These are phyloP conservation scores for Pythium phragmitis DNA, from an alignment of 352 stramenopile species.

Conservation along the genomic window DNA sequence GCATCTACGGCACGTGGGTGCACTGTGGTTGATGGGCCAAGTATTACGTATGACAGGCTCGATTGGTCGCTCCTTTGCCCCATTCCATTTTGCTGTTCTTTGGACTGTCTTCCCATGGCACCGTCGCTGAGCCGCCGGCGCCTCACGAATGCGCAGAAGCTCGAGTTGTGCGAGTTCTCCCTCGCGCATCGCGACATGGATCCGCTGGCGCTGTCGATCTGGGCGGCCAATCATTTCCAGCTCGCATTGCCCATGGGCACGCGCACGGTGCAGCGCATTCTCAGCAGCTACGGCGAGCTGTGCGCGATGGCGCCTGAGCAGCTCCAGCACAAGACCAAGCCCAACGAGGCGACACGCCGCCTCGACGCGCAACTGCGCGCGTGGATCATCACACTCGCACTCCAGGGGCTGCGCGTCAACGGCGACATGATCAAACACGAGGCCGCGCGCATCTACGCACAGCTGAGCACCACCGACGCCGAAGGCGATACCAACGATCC, in stretches of 20 bases:
- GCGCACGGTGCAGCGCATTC: neutral
- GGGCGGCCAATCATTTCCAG: conserved; percentile 5
- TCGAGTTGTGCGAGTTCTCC: conserved; percentile 13
- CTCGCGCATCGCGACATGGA: neutral
- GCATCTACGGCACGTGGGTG: neutral
- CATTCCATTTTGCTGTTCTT: neutral
- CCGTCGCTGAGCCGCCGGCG: neutral
- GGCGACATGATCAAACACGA: conserved; percentile 6
- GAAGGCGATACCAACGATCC: too few relatives aligned
- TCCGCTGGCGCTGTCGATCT: neutral
- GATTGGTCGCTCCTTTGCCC: too few relatives aligned
- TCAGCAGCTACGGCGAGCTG: conserved; percentile 7
- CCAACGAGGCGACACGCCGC: neutral
- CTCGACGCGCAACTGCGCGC: conserved; percentile 1
- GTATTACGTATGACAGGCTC: neutral
- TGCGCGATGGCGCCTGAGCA: neutral
- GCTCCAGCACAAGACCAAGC: conserved; percentile 3
- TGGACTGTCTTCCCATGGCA: neutral
- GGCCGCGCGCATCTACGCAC: neutral
- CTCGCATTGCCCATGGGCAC: neutral
- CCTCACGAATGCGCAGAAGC: conserved; percentile 5
- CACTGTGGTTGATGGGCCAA: neutral
- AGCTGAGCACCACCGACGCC: neutral
- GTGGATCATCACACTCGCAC: neutral
- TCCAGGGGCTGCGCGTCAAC: conserved; percentile 3